These are phyloP conservation scores for Eimeria sp. DNA, from an alignment of 169 alveolate genomes.

Conservation along the genomic window DNA sequence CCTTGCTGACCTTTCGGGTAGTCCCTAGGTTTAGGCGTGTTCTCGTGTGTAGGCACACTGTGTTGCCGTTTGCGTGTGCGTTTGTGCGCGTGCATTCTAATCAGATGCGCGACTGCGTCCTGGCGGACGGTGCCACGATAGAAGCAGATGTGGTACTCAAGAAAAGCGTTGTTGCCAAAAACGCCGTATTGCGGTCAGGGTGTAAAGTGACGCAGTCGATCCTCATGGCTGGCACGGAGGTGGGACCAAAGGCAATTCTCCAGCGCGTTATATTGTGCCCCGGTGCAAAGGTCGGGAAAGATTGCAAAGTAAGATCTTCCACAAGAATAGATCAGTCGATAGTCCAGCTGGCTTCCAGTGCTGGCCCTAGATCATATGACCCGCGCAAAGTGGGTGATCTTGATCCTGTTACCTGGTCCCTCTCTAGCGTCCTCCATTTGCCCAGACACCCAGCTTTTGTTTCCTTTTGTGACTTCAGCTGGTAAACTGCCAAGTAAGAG, in stretches of 20 bases:
- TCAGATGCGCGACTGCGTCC: constrained; percentile 81
- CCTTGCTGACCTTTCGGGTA: neutral
- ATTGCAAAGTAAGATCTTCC: constrained; percentile 73
- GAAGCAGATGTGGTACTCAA: constrained; percentile 72
- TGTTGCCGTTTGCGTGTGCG: neutral
- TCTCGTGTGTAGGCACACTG: neutral
- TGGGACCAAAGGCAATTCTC: constrained; percentile 59
- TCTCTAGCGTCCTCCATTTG: neutral
- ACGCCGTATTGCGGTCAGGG: constrained; percentile 45
- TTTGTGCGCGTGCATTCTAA: neutral
- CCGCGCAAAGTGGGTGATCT: neutral
- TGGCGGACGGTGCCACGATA: constrained; percentile 74
- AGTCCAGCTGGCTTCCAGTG: neutral
- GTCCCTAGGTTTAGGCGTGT: neutral
- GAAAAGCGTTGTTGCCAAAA: constrained; percentile 75
- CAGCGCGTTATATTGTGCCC: constrained; percentile 71
- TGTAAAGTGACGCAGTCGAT: constrained; percentile 70
- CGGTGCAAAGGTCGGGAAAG: constrained; percentile 59
- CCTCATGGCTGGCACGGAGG: constrained; percentile 66
- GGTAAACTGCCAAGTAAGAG: constrained; percentile 75
- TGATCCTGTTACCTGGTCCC: neutral
- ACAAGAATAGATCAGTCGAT: neutral
- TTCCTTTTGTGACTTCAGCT: constrained; percentile 55
- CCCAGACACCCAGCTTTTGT: neutral
- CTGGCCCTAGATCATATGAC: neutral